Evolutionary conservation across 352 stramenopile genomes (phyloP).

Genomic region (Phytophthora hibernalis): DNA sequence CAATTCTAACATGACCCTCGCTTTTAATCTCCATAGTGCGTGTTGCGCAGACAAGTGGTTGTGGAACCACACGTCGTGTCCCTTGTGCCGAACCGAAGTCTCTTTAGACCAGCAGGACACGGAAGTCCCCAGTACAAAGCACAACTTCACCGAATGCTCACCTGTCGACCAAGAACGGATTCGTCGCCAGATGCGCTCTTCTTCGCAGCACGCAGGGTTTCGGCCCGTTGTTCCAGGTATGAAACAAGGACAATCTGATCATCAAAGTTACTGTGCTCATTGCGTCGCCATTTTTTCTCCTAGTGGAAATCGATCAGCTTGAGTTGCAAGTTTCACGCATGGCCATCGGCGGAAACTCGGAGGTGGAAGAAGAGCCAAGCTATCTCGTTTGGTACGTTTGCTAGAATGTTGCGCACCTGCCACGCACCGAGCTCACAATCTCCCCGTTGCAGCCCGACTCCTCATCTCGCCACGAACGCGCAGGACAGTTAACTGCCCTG

Average conservation of each 20-base stretch:
- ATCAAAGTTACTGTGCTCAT: background rate
- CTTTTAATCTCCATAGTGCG: slow-evolving; percentile 46
- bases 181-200: slow-evolving; percentile 75
- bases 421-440: slow-evolving; percentile 7
- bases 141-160: slow-evolving; percentile 85
- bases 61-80: slow-evolving; percentile 88
- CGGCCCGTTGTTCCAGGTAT: slow-evolving; percentile 76
- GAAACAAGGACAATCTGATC: background rate
- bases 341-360: slow-evolving; percentile 41
- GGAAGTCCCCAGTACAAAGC: slow-evolving; percentile 52
- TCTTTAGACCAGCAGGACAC: slow-evolving; percentile 57
- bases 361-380: slow-evolving; percentile 41
- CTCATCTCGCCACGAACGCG: slow-evolving; percentile 36
- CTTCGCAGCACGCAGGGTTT: slow-evolving; percentile 71
- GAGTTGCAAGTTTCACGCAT: slow-evolving; percentile 41
- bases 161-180: slow-evolving; percentile 73
- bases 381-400: slow-evolving; percentile 46
- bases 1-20: slow-evolving; percentile 5
- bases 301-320: slow-evolving; percentile 44
- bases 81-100: slow-evolving; percentile 83
- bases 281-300: slow-evolving; percentile 1
- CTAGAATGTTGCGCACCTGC: background rate
- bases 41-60: slow-evolving; percentile 88
- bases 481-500: slow-evolving; percentile 27
- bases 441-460: slow-evolving; percentile 32